A percentile compares a stretch with the other conserved stretches of the same genome.
phyloP scores from a whole-genome alignment of 2,329 filamentous ascomycete genomes.

The Colletotrichum costaricense region DNA sequence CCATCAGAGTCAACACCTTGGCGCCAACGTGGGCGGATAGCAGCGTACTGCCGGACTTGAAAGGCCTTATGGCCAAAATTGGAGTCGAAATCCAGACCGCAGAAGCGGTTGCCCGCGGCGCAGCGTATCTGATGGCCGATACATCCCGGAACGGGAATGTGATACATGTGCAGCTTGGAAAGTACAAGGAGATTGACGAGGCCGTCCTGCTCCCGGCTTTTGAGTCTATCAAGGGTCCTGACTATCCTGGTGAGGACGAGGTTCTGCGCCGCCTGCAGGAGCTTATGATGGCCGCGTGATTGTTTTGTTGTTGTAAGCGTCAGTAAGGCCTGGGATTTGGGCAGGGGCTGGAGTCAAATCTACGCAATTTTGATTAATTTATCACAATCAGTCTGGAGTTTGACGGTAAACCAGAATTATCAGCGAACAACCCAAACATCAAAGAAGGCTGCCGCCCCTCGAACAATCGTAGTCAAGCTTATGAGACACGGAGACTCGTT shows the following conservation, averaged over 20 bases:
- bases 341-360: background rate
- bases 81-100: constrained; percentile 56
- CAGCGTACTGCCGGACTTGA: constrained; percentile 54
- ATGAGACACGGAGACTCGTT: no score
- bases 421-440: background rate
- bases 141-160: constrained; percentile 59
- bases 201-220: constrained; percentile 48
- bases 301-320: background rate
- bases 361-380: background rate
- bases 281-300: background rate
- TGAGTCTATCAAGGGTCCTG: constrained; percentile 44
- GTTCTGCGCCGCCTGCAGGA: constrained; percentile 40
- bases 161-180: constrained; percentile 61
- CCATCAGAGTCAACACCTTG: constrained; percentile 64
- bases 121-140: constrained; percentile 62
- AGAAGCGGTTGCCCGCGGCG: constrained; percentile 59
- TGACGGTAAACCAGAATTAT: background rate
- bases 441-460: background rate
- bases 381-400: background rate
- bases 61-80: constrained; percentile 49
- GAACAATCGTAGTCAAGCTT: no score
- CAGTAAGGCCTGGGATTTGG: background rate
- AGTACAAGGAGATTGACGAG: constrained; percentile 66
- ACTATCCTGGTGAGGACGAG: constrained; percentile 50
- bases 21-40: constrained; percentile 39